Percentiles rank a stretch among this genome's conserved stretches.
These are phyloP conservation scores for Smallanthus sonchifolius DNA, from an alignment of 129 eudicot species.

Conservation along the genomic window DNA sequence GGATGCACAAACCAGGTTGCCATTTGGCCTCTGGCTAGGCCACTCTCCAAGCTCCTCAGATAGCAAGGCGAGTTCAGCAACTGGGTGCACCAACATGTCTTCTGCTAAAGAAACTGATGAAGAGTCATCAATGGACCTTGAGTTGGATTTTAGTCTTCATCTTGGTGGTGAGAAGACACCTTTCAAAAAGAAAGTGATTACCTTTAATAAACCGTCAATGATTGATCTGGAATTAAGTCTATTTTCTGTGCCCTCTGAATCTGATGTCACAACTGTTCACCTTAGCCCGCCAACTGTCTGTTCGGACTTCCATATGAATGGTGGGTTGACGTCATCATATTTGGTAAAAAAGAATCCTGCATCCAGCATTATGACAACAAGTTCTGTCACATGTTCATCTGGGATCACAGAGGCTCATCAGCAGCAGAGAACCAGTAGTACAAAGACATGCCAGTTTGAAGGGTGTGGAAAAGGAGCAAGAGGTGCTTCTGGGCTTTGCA, in stretches of 20 bases:
- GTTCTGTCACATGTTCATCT: constrained; percentile 80
- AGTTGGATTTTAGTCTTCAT: constrained; percentile 80
- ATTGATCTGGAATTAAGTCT: constrained; percentile 73
- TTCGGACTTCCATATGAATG: constrained; percentile 29
- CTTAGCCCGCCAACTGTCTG: constrained; percentile 21
- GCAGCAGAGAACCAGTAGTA: too few relatives aligned
- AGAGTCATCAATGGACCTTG: constrained; percentile 88
- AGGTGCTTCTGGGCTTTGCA: too few relatives aligned
- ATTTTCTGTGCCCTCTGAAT: constrained; percentile 59
- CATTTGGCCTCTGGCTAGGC: constrained; percentile 54
- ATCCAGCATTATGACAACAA: constrained; percentile 47
- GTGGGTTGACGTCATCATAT: constrained; percentile 33
- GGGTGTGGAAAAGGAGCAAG: too few relatives aligned
- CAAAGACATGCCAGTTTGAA: too few relatives aligned
- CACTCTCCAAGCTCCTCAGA: constrained; percentile 89
- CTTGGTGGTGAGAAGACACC: constrained; percentile 68
- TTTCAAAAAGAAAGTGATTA: too few relatives aligned
- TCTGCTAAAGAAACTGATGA: constrained; percentile 88
- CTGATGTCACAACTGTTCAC: constrained; percentile 56
- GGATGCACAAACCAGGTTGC: constrained; percentile 39
- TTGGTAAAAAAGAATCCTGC: constrained; percentile 33
- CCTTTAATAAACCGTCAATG: constrained; percentile 15
- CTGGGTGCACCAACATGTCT: constrained; percentile 53
- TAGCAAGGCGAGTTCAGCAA: constrained; percentile 89
- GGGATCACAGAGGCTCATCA: constrained; percentile 21